Base-by-base conservation (phyloP, 164 flowering plant genomes). In the Houttuynia cordata region DNA sequence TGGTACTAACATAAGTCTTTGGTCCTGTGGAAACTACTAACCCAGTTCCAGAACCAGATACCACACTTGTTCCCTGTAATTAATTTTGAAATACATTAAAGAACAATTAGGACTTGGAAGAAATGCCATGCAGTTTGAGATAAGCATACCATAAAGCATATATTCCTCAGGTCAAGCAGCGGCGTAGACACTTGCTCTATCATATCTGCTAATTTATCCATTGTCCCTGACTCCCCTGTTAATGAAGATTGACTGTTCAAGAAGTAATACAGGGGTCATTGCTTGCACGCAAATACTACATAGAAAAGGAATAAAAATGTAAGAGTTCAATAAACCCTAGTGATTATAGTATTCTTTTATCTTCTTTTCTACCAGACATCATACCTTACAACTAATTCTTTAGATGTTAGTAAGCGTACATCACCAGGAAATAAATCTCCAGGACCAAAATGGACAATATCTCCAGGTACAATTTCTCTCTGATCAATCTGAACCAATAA, bases 391-490 rank as follows among this genome's bases (percentile, higher is more conserved):
- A 80, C 78, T 41, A 87, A 77, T 65, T 84, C 77, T 62, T 78
- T 87, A n/a, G 94, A 79, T 62, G 80, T 71, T 65, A 84, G 24
- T 51, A 87, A 66, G 62, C 91, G 78, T 57, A 87, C 82, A 73
- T 87, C 94, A 55, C 87, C 91, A 60, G 94, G 91, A 59, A 84
- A 84, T 62, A 87, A 82, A 68, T 87, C 91, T 9, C 94, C 88
- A 12, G 91, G 85, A 68, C 85, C 80, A 66, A 84, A 77, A 65
- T 65, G 64, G 60, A 84, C 63, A 57, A 87, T 84, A 66, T 84
- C 94, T 18, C 94, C 94, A 23, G 94, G 78, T 24, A 87, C 94
- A 56, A 87, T 56, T 56, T 87, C 94, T 62, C 71, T 84, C 67
- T 87, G 88, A 78, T 87, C 91, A 64, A 87, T 78, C 71, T 80